These are phyloP conservation scores for Mucor piriformis DNA, from an alignment of 371 early-diverging fungal genomes.

Conservation along the genomic window DNA sequence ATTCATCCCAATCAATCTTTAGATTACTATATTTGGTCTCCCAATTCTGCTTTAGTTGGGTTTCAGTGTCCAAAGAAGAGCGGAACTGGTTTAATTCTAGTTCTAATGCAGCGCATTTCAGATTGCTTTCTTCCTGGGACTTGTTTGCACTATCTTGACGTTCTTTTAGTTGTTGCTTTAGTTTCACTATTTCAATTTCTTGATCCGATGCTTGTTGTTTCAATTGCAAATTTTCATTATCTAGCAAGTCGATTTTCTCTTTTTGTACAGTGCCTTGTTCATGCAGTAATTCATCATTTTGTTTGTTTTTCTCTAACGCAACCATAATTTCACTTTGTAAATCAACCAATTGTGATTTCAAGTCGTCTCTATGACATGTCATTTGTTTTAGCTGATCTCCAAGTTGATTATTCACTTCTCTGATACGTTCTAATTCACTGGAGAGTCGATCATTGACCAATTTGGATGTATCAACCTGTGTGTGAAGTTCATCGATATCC, in stretches of 20 bases:
- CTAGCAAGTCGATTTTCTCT: background rate
- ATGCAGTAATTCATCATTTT: background rate
- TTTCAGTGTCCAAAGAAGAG: conserved; percentile 7
- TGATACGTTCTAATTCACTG: conserved; percentile 2
- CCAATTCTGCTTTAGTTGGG: conserved; percentile 12
- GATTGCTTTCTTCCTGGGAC: background rate
- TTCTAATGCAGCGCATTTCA: background rate
- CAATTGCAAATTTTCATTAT: background rate
- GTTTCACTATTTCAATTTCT: conserved; percentile 8
- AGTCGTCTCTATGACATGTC: background rate
- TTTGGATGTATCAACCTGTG: conserved; percentile 11
- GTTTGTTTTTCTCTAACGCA: background rate
- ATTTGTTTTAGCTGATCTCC: background rate
- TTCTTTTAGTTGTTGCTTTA: conserved; percentile 5
- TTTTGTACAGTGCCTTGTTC: conserved; percentile 6
- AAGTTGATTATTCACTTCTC: background rate
- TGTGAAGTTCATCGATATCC: conserved; percentile 6
- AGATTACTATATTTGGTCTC: conserved; percentile 24
- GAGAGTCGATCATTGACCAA: conserved; percentile 5
- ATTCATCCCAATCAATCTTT: conserved; percentile 27
- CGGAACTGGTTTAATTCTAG: conserved; percentile 6
- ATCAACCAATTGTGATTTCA: background rate
- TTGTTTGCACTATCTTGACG: conserved; percentile 12
- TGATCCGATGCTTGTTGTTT: background rate
- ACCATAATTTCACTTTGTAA: background rate